Evolutionary conservation across 768 basidiomycete species (phyloP).

Genomic region (Termitomyces sp.): DNA sequence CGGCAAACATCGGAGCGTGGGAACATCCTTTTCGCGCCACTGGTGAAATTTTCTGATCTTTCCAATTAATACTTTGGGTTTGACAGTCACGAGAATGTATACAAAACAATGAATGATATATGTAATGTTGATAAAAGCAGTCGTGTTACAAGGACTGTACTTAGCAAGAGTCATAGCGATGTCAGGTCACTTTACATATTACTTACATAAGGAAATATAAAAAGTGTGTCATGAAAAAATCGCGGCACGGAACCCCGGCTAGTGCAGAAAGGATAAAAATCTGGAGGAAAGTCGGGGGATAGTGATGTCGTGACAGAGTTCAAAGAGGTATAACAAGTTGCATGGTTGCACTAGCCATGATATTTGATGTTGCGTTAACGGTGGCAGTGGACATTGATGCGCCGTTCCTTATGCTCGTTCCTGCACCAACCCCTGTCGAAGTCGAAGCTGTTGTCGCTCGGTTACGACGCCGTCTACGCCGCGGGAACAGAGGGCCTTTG

Average conservation of each 20-base stretch:
- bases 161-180: background rate
- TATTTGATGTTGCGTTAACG: background rate
- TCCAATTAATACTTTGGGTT: background rate
- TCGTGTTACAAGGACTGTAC: background rate
- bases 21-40: conserved; percentile 23
- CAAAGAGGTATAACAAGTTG: background rate
- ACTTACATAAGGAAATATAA: background rate
- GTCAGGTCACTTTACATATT: background rate
- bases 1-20: conserved; percentile 39
- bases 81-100: background rate
- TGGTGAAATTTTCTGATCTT: conserved; percentile 6
- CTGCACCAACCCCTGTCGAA: background rate
- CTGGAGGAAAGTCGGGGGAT: background rate
- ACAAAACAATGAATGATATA: background rate
- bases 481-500: conserved; percentile 76
- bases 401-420: background rate
- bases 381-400: background rate
- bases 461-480: conserved; percentile 9
- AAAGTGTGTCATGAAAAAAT: background rate
- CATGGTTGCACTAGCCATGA: background rate
- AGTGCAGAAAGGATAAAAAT: background rate
- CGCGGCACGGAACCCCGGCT: too few relatives aligned
- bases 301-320: background rate
- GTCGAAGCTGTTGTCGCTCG: background rate
- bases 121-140: background rate